These are phyloP conservation scores for Hemileccinum impolitum DNA, from an alignment of 768 basidiomycete species.

Conservation along the genomic window DNA sequence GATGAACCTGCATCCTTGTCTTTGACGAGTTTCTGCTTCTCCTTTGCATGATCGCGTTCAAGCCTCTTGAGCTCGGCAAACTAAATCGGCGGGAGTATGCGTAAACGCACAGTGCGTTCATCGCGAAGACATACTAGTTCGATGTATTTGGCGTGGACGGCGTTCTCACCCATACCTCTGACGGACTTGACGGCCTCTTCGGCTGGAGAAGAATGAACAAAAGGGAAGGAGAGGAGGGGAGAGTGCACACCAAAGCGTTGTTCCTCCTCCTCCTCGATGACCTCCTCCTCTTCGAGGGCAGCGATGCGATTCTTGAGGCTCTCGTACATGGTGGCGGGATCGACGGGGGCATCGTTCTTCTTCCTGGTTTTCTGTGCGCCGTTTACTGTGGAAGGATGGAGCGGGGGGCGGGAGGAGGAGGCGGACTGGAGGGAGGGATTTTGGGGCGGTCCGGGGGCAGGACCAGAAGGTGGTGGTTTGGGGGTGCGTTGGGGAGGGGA, in stretches of 20 bases:
- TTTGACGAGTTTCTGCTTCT: slow-evolving; percentile 86
- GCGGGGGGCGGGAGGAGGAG: slow-evolving; percentile 32
- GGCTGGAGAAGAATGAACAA: slow-evolving; percentile 42
- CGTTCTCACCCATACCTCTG: slow-evolving; percentile 77
- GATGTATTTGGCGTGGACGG: slow-evolving; percentile 82
- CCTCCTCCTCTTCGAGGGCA: slow-evolving; percentile 84
- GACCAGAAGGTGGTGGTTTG: slow-evolving; percentile 55
- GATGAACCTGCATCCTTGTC: slow-evolving; percentile 83
- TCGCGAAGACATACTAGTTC: slow-evolving; percentile 62
- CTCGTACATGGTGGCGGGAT: slow-evolving; percentile 86
- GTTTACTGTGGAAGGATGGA: slow-evolving; percentile 27
- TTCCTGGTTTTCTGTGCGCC: slow-evolving; percentile 62
- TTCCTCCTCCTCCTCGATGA: slow-evolving; percentile 85
- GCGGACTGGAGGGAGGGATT: slow-evolving; percentile 38
- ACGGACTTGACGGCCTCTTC: slow-evolving; percentile 88
- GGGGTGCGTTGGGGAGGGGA: slow-evolving; percentile 27
- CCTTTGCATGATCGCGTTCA: slow-evolving; percentile 87
- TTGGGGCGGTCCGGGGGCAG: slow-evolving; percentile 61
- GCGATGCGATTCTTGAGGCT: slow-evolving; percentile 86
- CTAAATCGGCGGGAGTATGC: slow-evolving; percentile 39
- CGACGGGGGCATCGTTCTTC: slow-evolving; percentile 61
- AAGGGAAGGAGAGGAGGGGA: background rate
- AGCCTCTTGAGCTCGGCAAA: slow-evolving; percentile 85
- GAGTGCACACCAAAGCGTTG: slow-evolving; percentile 60
- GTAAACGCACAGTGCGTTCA: slow-evolving; percentile 16